These are phyloP conservation scores for Persicaria tinctoria DNA, from an alignment of 148 eudicot genomes.

Conservation along the genomic window DNA sequence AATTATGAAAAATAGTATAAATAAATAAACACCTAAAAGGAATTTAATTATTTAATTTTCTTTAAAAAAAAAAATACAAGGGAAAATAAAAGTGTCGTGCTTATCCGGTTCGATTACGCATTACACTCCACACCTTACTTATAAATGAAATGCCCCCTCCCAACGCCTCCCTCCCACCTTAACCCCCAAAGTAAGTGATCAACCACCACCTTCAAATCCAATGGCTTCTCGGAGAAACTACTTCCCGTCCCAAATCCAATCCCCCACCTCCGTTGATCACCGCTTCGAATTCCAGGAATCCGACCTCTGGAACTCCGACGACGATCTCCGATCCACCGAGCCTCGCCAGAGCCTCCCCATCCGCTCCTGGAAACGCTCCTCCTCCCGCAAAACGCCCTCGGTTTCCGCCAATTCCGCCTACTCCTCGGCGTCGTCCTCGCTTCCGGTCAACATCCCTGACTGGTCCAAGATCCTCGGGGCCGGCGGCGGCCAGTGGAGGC, in stretches of 20 bases:
- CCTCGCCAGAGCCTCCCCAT: neutral
- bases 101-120: slow-evolving; percentile 21
- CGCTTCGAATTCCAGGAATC: slow-evolving; percentile 36
- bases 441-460: slow-evolving; percentile 22
- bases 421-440: slow-evolving; percentile 15
- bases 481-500: neutral
- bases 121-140: neutral
- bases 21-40: no score
- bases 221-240: slow-evolving; percentile 29
- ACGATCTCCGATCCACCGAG: neutral
- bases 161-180: slow-evolving; percentile 11
- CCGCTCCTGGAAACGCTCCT: neutral
- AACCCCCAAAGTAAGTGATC: neutral
- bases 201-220: neutral
- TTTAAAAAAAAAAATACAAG: no score
- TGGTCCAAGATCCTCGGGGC: slow-evolving; percentile 11
- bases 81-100: no score
- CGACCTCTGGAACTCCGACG: neutral
- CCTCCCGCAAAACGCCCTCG: neutral
- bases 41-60: no score
- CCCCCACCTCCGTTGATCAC: neutral
- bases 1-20: no score
- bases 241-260: neutral
- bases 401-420: neutral
- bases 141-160: neutral